Evolutionary conservation across 257 asterid genomes (phyloP).

Genomic region (Solanum bulbocastanum): DNA sequence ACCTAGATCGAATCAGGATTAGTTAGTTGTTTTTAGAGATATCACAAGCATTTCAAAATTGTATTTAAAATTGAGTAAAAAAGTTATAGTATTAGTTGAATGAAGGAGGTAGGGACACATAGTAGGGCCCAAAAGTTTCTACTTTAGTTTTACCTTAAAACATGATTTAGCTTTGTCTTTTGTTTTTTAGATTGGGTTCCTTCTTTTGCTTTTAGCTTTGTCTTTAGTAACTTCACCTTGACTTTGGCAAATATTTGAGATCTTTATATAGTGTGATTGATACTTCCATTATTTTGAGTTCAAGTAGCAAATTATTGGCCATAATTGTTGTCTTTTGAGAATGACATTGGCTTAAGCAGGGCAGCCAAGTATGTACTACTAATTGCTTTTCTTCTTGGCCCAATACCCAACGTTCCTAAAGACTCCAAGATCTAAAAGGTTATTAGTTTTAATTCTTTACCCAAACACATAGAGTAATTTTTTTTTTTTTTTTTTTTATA

Average conservation of each 20-base stretch:
- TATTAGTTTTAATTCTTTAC: background rate
- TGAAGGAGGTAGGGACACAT: background rate
- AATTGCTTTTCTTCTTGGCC: background rate
- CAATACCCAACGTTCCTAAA: background rate
- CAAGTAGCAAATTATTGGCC: background rate
- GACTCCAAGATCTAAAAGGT: background rate
- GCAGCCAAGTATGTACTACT: background rate
- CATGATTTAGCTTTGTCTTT: background rate
- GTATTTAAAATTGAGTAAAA: background rate
- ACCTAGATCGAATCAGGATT: background rate
- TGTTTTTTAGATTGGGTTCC: background rate
- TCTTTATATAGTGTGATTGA: background rate
- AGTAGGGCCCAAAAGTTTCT: background rate
- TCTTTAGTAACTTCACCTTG: background rate
- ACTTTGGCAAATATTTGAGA: background rate
- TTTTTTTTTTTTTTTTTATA: background rate
- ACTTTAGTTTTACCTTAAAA: background rate
- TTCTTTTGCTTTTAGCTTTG: background rate
- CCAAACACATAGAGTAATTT: background rate
- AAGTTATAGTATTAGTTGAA: background rate
- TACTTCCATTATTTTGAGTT: background rate
- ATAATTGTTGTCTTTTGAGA: background rate
- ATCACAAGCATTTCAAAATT: background rate
- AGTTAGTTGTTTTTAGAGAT: background rate
- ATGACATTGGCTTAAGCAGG: background rate